A percentile compares a stretch with the other conserved stretches of the same genome.
These are phyloP conservation scores for Fusarium tanahbumbuense DNA, from an alignment of 2,329 filamentous ascomycete genomes.

Conservation along the genomic window DNA sequence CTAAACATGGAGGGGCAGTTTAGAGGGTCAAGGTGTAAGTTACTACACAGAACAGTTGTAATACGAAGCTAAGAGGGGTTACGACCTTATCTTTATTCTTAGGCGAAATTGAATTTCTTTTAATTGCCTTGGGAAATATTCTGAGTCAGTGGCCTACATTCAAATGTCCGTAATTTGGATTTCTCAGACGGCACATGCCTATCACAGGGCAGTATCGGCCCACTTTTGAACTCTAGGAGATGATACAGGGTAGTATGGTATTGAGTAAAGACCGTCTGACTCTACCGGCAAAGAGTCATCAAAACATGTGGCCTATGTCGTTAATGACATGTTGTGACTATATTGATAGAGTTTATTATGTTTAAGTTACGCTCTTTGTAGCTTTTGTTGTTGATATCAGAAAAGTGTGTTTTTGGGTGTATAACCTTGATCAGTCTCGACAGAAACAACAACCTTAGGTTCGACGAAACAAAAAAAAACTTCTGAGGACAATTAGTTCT, in stretches of 20 bases:
- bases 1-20: conserved; percentile 24
- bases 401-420: too few species aligned
- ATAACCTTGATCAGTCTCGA: too few species aligned
- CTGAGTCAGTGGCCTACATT: neutral
- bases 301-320: neutral
- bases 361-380: too few species aligned
- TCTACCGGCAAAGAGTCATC: neutral
- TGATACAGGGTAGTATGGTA: neutral
- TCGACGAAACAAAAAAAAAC: too few species aligned
- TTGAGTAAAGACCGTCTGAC: neutral
- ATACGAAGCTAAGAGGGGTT: neutral
- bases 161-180: neutral
- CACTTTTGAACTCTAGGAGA: neutral
- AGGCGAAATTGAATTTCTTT: too few species aligned
- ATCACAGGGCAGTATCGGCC: neutral
- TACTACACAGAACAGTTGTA: neutral
- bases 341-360: too few species aligned
- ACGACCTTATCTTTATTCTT: neutral
- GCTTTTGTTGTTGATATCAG: too few species aligned
- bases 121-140: neutral
- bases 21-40: neutral
- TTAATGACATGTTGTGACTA: neutral
- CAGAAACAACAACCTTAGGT: too few species aligned
- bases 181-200: neutral
- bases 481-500: neutral